Conservation (phyloP, 2,329 filamentous ascomycete genomes). For the Plenodomus lindquistii region DNA sequence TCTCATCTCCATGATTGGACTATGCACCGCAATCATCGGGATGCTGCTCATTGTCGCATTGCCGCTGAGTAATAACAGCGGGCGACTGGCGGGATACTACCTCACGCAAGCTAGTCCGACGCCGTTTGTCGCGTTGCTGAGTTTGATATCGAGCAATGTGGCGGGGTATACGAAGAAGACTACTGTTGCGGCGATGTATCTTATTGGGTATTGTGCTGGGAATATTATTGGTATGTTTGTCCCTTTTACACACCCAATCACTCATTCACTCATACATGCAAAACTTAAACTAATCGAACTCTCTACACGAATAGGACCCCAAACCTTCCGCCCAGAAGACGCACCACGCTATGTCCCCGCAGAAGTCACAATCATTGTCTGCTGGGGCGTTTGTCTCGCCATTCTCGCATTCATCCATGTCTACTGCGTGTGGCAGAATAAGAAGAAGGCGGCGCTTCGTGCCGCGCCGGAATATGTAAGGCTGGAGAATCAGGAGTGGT, state of each 20-base stretch:
- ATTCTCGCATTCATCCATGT: slow-evolving; percentile 65
- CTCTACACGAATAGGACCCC: slow-evolving; percentile 50
- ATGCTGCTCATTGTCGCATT: slow-evolving; percentile 68
- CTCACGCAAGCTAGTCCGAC: slow-evolving; percentile 64
- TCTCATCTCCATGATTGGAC: slow-evolving; percentile 57
- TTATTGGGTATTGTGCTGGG: slow-evolving; percentile 48
- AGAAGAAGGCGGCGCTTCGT: slow-evolving; percentile 59
- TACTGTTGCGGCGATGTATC: slow-evolving; percentile 57
- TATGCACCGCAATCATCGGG: slow-evolving; percentile 60
- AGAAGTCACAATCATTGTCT: slow-evolving; percentile 66
- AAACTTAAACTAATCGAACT: too few relatives aligned
- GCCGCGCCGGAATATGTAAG: slow-evolving; percentile 61
- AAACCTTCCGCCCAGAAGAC: slow-evolving; percentile 33
- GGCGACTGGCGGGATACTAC: slow-evolving; percentile 67
- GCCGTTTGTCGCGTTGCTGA: slow-evolving; percentile 66
- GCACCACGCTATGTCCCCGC: slow-evolving; percentile 62
- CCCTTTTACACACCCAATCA: not conserved
- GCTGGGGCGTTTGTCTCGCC: slow-evolving; percentile 57
- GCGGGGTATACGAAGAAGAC: slow-evolving; percentile 65
- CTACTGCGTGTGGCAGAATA: slow-evolving; percentile 64
- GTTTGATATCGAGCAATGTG: slow-evolving; percentile 65
- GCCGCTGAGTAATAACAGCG: slow-evolving; percentile 60
- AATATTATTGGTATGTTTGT: slow-evolving; percentile 39
- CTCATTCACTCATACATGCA: too few relatives aligned
- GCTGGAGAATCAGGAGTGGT: slow-evolving; percentile 69